Percentiles rank a stretch among this genome's conserved stretches.
phyloP scores from a whole-genome alignment of 805 yeast genomes.

The Saccharomycopsis sp. region DNA sequence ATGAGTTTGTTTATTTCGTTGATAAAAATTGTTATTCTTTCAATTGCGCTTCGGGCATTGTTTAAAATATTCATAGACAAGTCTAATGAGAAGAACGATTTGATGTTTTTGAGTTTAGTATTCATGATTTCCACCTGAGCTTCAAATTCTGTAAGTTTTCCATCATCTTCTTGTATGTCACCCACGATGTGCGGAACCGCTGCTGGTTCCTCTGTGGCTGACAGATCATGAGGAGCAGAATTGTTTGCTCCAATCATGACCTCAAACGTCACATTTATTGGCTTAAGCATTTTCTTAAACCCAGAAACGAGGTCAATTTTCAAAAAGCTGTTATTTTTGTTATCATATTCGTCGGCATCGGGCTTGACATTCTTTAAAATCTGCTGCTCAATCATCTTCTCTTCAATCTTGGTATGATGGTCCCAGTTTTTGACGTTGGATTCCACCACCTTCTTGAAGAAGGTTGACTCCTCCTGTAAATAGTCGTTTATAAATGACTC shows the following conservation, averaged over 20 bases:
- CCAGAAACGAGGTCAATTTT: constrained; percentile 48
- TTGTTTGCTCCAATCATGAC: constrained; percentile 5
- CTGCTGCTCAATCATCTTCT: constrained; percentile 34
- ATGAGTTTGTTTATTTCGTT: constrained; percentile 18
- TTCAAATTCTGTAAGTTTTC: constrained; percentile 54
- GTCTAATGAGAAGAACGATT: constrained; percentile 73
- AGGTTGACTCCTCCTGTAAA: constrained; percentile 28
- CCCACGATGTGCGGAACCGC: constrained; percentile 26
- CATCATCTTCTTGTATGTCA: constrained; percentile 25
- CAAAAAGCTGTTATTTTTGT: constrained; percentile 31
- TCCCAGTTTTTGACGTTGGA: constrained; percentile 38
- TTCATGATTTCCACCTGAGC: constrained; percentile 75
- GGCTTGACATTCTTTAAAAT: constrained; percentile 29
- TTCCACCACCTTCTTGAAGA: constrained; percentile 28
- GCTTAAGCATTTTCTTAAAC: constrained; percentile 52
- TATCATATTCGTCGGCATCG: constrained; percentile 25
- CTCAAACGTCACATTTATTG: constrained; percentile 18
- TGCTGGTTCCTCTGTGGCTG: constrained; percentile 26
- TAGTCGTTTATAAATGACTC: constrained; percentile 32
- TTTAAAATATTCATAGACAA: constrained; percentile 66
- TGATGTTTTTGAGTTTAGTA: constrained; percentile 68
- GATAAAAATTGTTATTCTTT: constrained; percentile 46
- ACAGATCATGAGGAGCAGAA: background rate
- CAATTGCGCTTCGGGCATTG: constrained; percentile 58
- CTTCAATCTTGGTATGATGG: constrained; percentile 30